phyloP scores from a whole-genome alignment of 2,329 filamentous ascomycete species.

The Sporothrix protearum region DNA sequence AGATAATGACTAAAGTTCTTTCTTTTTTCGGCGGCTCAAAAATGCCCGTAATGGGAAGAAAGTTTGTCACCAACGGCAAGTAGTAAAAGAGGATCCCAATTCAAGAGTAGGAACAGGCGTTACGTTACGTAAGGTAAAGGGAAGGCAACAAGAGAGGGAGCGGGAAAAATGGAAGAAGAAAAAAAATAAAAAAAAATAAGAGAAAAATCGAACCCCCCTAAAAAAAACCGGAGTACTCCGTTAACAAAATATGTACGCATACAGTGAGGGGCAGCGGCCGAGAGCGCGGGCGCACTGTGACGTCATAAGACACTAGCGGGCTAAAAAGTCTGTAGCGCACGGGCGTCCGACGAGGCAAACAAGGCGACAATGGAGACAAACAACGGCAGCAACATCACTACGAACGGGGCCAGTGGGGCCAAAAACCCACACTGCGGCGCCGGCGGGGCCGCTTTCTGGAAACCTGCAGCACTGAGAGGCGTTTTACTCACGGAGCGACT shows the following conservation, averaged over 20 bases:
- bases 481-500: background rate
- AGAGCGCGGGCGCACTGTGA: background rate
- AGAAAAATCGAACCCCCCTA: background rate
- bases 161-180: background rate
- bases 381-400: background rate
- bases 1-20: background rate
- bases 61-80: background rate
- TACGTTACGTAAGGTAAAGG: background rate
- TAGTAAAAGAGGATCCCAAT: background rate
- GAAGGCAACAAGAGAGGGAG: background rate
- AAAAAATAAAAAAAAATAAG: background rate
- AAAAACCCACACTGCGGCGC: background rate
- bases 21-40: background rate
- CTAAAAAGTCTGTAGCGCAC: slow-evolving; percentile 1
- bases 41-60: slow-evolving; percentile 1
- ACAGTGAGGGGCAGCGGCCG: background rate
- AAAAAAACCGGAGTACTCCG: background rate
- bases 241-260: background rate
- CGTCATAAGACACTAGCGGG: background rate
- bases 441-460: background rate
- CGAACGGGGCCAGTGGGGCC: background rate
- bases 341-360: background rate
- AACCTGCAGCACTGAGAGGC: background rate
- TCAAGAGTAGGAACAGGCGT: background rate
- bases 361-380: background rate